Base-by-base conservation (phyloP, 768 basidiomycete genomes). In the Trametopsis cervina region DNA sequence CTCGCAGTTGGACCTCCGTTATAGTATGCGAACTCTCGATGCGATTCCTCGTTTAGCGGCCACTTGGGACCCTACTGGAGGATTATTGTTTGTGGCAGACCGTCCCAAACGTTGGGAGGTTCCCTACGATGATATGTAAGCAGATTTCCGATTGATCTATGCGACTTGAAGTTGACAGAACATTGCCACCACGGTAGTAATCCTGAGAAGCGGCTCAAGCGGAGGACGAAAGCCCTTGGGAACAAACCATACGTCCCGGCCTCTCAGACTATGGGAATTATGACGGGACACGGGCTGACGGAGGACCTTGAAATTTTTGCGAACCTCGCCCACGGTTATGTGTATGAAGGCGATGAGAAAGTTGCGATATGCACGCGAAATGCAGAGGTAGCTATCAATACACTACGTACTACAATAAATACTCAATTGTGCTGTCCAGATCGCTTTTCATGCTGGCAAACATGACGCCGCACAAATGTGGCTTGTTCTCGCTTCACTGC, bases 91-190 rank as follows among this genome's bases (percentile, higher is more conserved):
- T 54, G 80, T 84, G 10, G 62, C 76, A 1, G 85, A 85, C 44
- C 66, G 63, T n/a, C 68, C 66, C 36, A 52, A 58, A 4, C 60
- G 60, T 33, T 81, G 77, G 72, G 85, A 89, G 56, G 60, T 83
- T 2, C 89, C 89, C 2, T 91, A 85, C 50, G 89, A 92, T 53
- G 89, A 92, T 57, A 57, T 83, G 89, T 89, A 57, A 45, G 81
- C 66, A 13, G 11, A n/a, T 13, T 10, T 24, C 17, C n/a, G n/a
- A n/a, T n/a, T n/a, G n/a, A n/a, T n/a, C n/a, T 5, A 37, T 49
- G 23, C 7, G 12, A 26, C 11, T 22, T n/a, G n/a, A n/a, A 23
- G 20, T 11, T 25, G 5, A 40, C n/a, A n/a, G 15, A 17, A 4
- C 36, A 7, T 17, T 37, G 12, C 17, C n/a, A 45, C 13, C n/a